Percentiles rank a stretch among this genome's conserved stretches.
These are phyloP conservation scores for Bjerkandera adusta DNA, from an alignment of 1,284 basidiomycete genomes.

Conservation along the genomic window DNA sequence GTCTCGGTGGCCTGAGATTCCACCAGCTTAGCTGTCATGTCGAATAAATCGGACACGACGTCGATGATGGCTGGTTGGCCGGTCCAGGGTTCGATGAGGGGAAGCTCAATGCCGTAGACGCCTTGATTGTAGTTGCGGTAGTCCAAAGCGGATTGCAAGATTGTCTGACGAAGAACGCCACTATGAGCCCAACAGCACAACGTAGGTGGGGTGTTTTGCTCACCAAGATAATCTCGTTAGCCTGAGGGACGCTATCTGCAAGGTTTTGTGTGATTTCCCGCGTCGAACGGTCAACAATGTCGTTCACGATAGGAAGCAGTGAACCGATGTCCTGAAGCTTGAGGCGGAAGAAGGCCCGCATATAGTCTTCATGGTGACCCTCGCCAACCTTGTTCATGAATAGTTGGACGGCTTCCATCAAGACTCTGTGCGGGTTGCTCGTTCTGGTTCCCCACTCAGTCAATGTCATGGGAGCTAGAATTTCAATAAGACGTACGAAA, in stretches of 20 bases:
- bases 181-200: slow-evolving; percentile 2
- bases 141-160: slow-evolving; percentile 69
- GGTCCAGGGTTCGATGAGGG: slow-evolving; percentile 84
- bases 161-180: slow-evolving; percentile 44
- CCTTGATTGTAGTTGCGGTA: slow-evolving; percentile 71
- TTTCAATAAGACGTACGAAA: slow-evolving; percentile 52
- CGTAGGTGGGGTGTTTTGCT: slow-evolving; percentile 20
- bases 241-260: slow-evolving; percentile 57
- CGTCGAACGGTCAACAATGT: slow-evolving; percentile 41
- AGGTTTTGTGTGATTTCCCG: slow-evolving; percentile 40
- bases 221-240: slow-evolving; percentile 73
- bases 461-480: neutral
- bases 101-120: slow-evolving; percentile 76
- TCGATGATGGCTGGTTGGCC: slow-evolving; percentile 68
- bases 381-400: slow-evolving; percentile 63
- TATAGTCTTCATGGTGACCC: slow-evolving; percentile 68
- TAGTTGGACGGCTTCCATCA: slow-evolving; percentile 61
- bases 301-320: slow-evolving; percentile 53
- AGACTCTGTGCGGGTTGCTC: slow-evolving; percentile 50
- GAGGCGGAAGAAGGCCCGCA: slow-evolving; percentile 84
- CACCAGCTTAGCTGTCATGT: slow-evolving; percentile 55
- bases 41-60: slow-evolving; percentile 71
- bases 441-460: slow-evolving; percentile 22
- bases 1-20: slow-evolving; percentile 35
- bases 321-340: slow-evolving; percentile 61